Base-by-base conservation (phyloP, 2,329 filamentous ascomycete genomes). In the Venturia effusa region DNA sequence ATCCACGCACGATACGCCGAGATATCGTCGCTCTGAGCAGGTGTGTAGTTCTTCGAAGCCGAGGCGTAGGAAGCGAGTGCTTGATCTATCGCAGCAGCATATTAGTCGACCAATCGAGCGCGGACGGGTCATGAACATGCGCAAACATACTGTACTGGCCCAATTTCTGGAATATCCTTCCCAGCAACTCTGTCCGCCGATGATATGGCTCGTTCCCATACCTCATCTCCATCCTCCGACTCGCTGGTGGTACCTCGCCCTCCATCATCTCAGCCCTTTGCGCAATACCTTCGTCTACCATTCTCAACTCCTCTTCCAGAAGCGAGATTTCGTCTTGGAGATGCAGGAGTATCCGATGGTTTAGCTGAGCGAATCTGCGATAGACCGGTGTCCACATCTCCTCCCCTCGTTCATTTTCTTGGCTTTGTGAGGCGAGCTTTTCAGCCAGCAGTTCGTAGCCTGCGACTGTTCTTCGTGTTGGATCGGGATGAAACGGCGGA, bases 261-360 rank as follows among this genome's bases (percentile, higher is more conserved):
- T 70, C 66, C 34, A 70, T 67, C 55, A 68, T 68, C 43, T 68
- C 69, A n/a, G 71, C 71, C 34, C 69, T 68, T 66, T 78, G 77
- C 17, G 77, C 76, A 70, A 84, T 80, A 51, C 79, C 78, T 66
- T 84, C 80, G 64, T 96, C 92, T 0, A 94, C 75, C 0, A 80
- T 78, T 22, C 84, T 83, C 0, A 97, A 81, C 64, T 92, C 85
- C 69, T 91, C 87, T 74, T 96, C 92, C 43, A 96, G 79, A 69
- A 93, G 88, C 37, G 81, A 80, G 22, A 96, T 84, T 72, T 96
- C 90, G 71, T 96, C 91, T 74, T 96, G 92, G 19, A 96, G 80
- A 67, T 94, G 87, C 0, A 96, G 79, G 2, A 97, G 77, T 2
- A 96, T 77, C 2, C 92, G 86, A 72, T 96, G 91, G 69, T 94